These are phyloP conservation scores for Naganishia albida DNA, from an alignment of 1,284 basidiomycete genomes.

Conservation along the genomic window DNA sequence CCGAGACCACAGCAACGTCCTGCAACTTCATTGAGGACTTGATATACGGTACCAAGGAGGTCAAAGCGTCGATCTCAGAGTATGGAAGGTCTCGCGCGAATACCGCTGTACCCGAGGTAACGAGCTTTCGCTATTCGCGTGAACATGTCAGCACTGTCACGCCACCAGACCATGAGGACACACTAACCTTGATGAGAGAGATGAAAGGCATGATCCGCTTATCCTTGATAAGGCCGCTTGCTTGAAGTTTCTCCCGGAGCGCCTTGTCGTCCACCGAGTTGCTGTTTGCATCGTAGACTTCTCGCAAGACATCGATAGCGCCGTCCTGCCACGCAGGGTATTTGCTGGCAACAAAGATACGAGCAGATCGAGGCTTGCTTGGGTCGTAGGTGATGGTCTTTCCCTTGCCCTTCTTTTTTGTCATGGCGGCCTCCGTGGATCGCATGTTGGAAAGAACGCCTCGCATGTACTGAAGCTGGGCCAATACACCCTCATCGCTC, in stretches of 20 bases:
- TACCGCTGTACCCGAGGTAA: conserved; percentile 71
- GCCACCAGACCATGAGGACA: neutral
- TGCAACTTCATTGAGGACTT: conserved; percentile 77
- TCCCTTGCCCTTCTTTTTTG: conserved; percentile 62
- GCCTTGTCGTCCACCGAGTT: conserved; percentile 76
- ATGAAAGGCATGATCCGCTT: conserved; percentile 96
- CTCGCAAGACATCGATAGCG: conserved; percentile 74
- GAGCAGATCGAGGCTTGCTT: conserved; percentile 77
- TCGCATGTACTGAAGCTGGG: conserved; percentile 62
- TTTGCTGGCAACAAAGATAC: conserved; percentile 82
- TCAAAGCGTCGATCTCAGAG: conserved; percentile 77
- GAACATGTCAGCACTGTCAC: neutral
- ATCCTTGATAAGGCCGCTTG: conserved; percentile 87
- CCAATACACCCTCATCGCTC: conserved; percentile 32
- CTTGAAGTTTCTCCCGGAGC: conserved; percentile 69
- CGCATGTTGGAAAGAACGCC: conserved; percentile 83
- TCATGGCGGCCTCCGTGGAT: conserved; percentile 75
- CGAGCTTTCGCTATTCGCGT: conserved; percentile 66
- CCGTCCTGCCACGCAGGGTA: conserved; percentile 94
- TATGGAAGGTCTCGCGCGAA: conserved; percentile 88
- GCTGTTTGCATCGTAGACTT: conserved; percentile 65
- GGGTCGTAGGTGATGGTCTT: conserved; percentile 65
- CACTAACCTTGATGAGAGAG: conserved; percentile 79
- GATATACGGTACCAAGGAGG: conserved; percentile 75
- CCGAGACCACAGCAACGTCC: conserved; percentile 68